Evolutionary conservation across 148 eudicot species (phyloP), one percentile per base, ranked within the genome.

Genomic region (Nyssa sinensis): DNA sequence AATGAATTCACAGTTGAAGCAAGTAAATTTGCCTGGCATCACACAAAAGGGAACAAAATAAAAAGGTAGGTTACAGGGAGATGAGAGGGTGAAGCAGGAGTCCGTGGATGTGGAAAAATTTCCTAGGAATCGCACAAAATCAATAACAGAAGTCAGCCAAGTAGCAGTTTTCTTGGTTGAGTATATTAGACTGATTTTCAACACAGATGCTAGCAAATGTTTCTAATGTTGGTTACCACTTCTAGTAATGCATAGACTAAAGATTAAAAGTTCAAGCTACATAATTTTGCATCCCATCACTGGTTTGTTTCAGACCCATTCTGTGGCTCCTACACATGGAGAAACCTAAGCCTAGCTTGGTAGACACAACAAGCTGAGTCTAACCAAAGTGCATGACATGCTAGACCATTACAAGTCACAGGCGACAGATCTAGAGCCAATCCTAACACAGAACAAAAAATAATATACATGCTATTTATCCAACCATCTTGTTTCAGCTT

Each of bases 251-350:
- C 44, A 65, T 65, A 1, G 9, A 65, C 21, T 64, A 23, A 64
- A 32, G 1, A 34, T 5, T 33, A 64, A 23, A 29, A 37, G 37
- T 47, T 66, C 27, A 39, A 24, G 17, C 30, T 66, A 7, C 10
- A 5, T 71, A 58, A 23, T 35, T 24, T 53, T 71, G 13, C 44
- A 70, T 49, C n/a, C 73, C 73, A 66, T 65, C 24, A 13, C 12
- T 7, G 69, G 27, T 65, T 65, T 62, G 19, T 16, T 19, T 31
- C 14, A 7, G 49, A 28, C 27, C 39, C 19, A 59, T 60, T 60
- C 7, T 71, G 9, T 25, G 51, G 30, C 65, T 44, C 3, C 7
- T 44, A 41, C 7, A 59, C 37, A 44, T 44, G 12, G 28, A 69
- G 29, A 58, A 35, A 29, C 51, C n/a, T 17, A 31, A 9, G 34